phyloP scores from a whole-genome alignment of 2,329 filamentous ascomycete genomes.

The Aspergillus piperis region DNA sequence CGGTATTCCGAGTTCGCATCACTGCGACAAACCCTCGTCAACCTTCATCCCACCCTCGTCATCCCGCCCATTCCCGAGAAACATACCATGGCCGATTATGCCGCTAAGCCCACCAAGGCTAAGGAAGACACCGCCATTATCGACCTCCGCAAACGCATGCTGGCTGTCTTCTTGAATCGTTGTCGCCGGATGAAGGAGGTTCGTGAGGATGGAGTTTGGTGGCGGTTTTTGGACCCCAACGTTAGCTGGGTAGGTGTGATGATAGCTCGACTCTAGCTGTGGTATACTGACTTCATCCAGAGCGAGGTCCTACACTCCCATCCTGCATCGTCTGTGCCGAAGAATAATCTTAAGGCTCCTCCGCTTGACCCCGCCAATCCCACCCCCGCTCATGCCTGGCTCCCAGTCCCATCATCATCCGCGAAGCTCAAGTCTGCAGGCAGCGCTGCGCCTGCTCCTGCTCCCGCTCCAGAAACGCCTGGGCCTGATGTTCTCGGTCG shows the following conservation, averaged over 20 bases:
- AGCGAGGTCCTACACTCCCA: constrained; percentile 93
- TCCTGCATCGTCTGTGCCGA: constrained; percentile 86
- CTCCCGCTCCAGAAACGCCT: constrained; percentile 57
- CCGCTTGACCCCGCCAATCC: constrained; percentile 94
- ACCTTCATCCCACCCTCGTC: constrained; percentile 90
- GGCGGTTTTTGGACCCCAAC: constrained; percentile 96
- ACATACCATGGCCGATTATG: constrained; percentile 98
- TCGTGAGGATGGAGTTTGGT: constrained; percentile 91
- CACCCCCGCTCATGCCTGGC: constrained; percentile 78
- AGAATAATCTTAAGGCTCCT: constrained; percentile 92
- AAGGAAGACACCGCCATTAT: constrained; percentile 98
- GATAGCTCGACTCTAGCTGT: constrained; percentile 15
- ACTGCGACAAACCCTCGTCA: constrained; percentile 81
- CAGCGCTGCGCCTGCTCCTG: constrained; percentile 22
- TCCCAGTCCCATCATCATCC: constrained; percentile 81
- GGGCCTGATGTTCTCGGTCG: constrained; percentile 69
- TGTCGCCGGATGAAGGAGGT: constrained; percentile 92
- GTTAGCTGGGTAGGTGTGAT: constrained; percentile 83
- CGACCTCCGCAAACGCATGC: constrained; percentile 93
- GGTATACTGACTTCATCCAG: constrained; percentile 51
- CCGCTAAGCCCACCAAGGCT: constrained; percentile 94
- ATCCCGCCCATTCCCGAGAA: constrained; percentile 98
- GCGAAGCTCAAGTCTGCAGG: constrained; percentile 72
- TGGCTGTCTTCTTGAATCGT: constrained; percentile 90
- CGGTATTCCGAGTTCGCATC: constrained; percentile 97